Conservation (phyloP, 306 rosid species). For the Purshia tridentata region DNA sequence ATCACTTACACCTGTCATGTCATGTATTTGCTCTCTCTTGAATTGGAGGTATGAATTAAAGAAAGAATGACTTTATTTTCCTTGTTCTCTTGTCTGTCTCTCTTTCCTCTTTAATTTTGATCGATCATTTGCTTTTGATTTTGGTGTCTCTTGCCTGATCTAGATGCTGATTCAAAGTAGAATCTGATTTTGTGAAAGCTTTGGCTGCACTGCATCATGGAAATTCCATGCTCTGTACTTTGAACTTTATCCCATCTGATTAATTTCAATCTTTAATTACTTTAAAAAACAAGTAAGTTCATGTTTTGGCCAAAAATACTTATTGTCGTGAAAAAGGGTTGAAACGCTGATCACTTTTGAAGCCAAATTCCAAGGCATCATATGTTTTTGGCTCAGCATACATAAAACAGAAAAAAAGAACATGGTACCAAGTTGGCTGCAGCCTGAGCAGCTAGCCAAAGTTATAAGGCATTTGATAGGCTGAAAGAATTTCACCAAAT, state of each 20-base stretch:
- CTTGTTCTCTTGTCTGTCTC: constrained; percentile 1
- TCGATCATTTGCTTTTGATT: constrained; percentile 12
- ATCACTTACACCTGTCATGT: constrained; percentile 92
- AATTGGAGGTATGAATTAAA: constrained; percentile 25
- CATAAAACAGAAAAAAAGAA: no score
- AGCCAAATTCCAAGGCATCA: no score
- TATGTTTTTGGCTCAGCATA: no score
- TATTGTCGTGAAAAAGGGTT: neutral
- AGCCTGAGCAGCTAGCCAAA: no score
- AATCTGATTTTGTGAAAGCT: constrained; percentile 5
- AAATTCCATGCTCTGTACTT: constrained; percentile 16
- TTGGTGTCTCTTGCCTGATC: constrained; percentile 26
- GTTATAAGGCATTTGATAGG: neutral
- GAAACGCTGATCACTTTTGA: neutral
- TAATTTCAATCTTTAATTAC: constrained; percentile 6
- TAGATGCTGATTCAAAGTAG: constrained; percentile 45
- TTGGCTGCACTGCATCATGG: constrained; percentile 16
- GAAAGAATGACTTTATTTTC: constrained; percentile 22
- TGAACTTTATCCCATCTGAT: constrained; percentile 28
- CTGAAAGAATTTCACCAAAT: neutral
- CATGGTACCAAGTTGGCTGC: no score
- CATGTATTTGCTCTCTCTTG: constrained; percentile 34
- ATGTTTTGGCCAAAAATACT: neutral
- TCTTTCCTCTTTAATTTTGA: neutral
- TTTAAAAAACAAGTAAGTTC: neutral